Conservation (phyloP, 2,329 filamentous ascomycete genomes). For the Penicillium sp. region DNA sequence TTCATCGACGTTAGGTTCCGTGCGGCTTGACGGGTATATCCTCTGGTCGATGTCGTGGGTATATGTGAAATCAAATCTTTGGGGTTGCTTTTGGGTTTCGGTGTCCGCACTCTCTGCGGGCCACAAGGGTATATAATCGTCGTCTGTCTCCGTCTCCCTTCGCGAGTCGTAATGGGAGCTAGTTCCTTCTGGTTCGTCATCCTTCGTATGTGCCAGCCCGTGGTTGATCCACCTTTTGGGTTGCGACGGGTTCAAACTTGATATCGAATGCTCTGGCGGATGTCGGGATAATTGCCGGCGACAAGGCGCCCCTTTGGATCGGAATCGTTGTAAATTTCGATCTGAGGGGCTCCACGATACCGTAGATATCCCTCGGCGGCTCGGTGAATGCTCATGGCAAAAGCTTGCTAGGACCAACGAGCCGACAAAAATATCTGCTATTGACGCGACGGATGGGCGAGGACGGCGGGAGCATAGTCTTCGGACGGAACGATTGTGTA, state of each 20-base stretch:
- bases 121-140: conserved; percentile 9
- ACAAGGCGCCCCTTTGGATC: conserved; percentile 15
- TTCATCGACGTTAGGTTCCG: conserved; percentile 1
- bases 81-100: conserved; percentile 6
- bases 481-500: conserved; percentile 29
- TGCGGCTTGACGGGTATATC: neutral
- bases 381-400: conserved; percentile 51
- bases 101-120: conserved; percentile 6
- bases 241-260: conserved; percentile 21
- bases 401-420: conserved; percentile 55
- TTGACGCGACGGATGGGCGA: conserved; percentile 34
- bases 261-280: conserved; percentile 21
- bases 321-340: conserved; percentile 20
- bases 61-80: conserved; percentile 10
- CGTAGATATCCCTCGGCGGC: conserved; percentile 31
- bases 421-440: conserved; percentile 56
- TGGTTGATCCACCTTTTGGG: conserved; percentile 31
- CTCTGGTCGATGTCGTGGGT: conserved; percentile 6
- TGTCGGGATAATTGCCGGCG: conserved; percentile 18
- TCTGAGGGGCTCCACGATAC: conserved; percentile 19
- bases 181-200: conserved; percentile 18
- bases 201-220: conserved; percentile 25
- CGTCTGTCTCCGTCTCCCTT: conserved; percentile 3
- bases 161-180: conserved; percentile 3
- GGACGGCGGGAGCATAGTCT: conserved; percentile 30